These are phyloP conservation scores for Phanerochaete carnosa DNA, from an alignment of 768 basidiomycete species.

Conservation along the genomic window DNA sequence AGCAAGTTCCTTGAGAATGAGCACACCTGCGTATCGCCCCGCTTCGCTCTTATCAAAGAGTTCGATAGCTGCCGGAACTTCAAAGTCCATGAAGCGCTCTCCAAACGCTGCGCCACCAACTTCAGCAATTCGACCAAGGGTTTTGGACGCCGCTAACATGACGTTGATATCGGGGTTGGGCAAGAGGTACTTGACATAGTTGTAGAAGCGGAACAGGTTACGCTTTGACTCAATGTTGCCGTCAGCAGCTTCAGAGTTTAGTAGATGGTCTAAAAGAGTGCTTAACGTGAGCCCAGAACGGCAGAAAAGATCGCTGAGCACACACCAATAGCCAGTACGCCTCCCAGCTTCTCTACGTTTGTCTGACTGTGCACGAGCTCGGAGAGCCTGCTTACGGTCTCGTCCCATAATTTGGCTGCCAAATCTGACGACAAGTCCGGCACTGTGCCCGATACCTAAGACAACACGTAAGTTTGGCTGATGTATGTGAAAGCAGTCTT, in stretches of 20 bases:
- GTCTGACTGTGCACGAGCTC: conserved; percentile 82
- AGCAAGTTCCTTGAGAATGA: conserved; percentile 92
- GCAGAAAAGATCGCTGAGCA: background rate
- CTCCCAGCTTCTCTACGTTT: conserved; percentile 78
- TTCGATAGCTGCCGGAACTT: conserved; percentile 82
- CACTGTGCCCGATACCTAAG: conserved; percentile 67
- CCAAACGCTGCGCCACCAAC: conserved; percentile 82
- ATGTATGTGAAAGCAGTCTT: background rate
- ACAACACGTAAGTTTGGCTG: conserved; percentile 6
- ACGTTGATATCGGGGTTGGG: conserved; percentile 89
- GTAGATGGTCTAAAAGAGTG: conserved; percentile 54
- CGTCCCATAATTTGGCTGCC: conserved; percentile 81
- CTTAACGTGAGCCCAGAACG: conserved; percentile 9
- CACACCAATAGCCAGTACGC: conserved; percentile 83
- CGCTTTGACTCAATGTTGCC: conserved; percentile 79
- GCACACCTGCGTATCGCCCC: conserved; percentile 88
- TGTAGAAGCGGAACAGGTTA: conserved; percentile 83
- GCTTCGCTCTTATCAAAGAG: conserved; percentile 75
- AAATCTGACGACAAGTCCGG: conserved; percentile 82
- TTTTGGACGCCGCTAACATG: conserved; percentile 94
- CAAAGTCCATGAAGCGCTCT: conserved; percentile 86
- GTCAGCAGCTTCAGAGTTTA: conserved; percentile 67
- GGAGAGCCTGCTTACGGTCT: conserved; percentile 78
- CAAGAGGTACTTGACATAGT: conserved; percentile 90
- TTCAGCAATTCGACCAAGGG: conserved; percentile 81